Evolutionary conservation across 2,329 filamentous ascomycete genomes (phyloP), one percentile per base, ranked within the genome.

Genomic region (Coniochaeta ligniaria): DNA sequence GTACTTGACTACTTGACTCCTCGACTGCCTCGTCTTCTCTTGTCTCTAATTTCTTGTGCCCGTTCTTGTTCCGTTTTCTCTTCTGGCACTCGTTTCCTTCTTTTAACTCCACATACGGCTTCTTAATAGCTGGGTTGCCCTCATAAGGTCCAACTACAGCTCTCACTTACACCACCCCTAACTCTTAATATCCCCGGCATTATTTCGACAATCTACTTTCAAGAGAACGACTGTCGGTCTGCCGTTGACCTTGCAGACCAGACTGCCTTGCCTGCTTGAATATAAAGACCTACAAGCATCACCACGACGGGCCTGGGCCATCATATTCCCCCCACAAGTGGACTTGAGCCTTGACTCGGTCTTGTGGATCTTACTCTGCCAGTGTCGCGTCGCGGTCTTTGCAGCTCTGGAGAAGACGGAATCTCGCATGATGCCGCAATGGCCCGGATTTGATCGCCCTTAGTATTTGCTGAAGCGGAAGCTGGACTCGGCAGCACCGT

Each of bases 351-450:
- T 52, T 52, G 47, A 52, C 47, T 52, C 47, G 26, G 26, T 52
- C 47, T 17, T 55, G 54, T 57, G 54, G 54, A 57, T 24, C 54
- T 52, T 17, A 52, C 47, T 28, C 47, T 22, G 14, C 6, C 12
- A 4, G 6, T 24, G 26, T 17, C 47, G 47, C 26, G 26, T 4
- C 9, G 47, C 2, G 47, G 6, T 31, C 26, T 31, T 52, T 28
- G 47, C 22, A n/a, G n/a, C 31, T 45, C 20, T n/a, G 12, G 28
- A 36, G 31, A 38, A 57, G 54, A 57, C 41, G 22, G 38, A 16
- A 52, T 62, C 61, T 58, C 65, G 66, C 64, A 72, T 70, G 69
- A 70, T 66, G 61, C 60, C 66, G 68, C 65, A 59, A 71, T 72
- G 70, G 68, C 65, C 66, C 63, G 59, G 60, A 64, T 66, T 62